Percentiles rank a stretch among this genome's conserved stretches.
Evolutionary conservation across 305 asterid species (phyloP).

Genomic region (Solanum hybrid): DNA sequence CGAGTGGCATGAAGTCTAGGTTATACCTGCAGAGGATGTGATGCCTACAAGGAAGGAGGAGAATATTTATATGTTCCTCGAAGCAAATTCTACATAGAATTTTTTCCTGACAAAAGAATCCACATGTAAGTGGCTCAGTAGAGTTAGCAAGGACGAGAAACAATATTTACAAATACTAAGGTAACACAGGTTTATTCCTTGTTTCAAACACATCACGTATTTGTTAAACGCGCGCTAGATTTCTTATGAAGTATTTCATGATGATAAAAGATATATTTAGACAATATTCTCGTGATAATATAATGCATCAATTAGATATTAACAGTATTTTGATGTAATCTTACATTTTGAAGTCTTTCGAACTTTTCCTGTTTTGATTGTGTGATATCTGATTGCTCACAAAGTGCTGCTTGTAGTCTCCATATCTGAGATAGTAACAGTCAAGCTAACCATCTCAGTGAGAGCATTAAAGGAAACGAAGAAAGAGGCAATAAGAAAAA

Average conservation of each 20-base stretch:
- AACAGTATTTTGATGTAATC: not conserved
- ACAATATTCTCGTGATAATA: not conserved
- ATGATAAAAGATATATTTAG: too few species aligned
- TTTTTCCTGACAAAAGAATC: conserved; percentile 52
- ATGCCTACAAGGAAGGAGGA: conserved; percentile 91
- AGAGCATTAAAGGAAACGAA: not conserved
- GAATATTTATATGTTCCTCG: conserved; percentile 70
- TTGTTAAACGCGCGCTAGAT: not conserved
- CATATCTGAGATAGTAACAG: conserved; percentile 38
- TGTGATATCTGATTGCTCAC: conserved; percentile 70
- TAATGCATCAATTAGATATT: not conserved
- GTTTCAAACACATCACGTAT: not conserved
- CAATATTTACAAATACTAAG: not conserved
- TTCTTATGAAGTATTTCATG: too few species aligned
- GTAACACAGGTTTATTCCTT: not conserved
- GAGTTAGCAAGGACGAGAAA: not conserved
- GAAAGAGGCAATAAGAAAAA: not conserved
- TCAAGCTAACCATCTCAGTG: not conserved
- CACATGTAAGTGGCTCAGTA: conserved; percentile 3
- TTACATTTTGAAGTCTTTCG: conserved; percentile 84
- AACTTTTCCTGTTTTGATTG: conserved; percentile 80
- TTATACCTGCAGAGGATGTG: conserved; percentile 84
- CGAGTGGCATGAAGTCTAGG: not conserved
- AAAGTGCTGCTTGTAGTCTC: conserved; percentile 77
- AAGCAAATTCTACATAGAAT: conserved; percentile 90